Conservation (phyloP, 257 asterid genomes). For the Sherardia arvensis region DNA sequence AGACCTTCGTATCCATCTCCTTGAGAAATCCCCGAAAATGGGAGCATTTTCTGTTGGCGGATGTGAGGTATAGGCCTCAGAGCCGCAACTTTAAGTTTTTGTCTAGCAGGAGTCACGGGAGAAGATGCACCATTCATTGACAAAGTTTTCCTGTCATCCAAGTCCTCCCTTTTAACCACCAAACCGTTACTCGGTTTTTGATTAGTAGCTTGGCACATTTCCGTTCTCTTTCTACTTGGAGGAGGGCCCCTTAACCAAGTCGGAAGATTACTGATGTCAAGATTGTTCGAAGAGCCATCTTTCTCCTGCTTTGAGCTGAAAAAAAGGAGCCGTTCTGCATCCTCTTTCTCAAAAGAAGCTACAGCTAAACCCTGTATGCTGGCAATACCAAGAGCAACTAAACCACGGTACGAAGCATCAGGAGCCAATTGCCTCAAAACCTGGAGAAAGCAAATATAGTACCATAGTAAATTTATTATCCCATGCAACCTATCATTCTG, state of each 20-base stretch:
- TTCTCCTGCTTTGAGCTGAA: conserved; percentile 41
- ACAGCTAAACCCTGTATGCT: conserved; percentile 84
- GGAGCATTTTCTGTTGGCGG: conserved; percentile 94
- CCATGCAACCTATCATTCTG: neutral
- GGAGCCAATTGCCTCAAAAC: conserved; percentile 91
- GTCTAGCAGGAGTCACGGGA: conserved; percentile 33
- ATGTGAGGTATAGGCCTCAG: conserved; percentile 93
- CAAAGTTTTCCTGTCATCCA: conserved; percentile 24
- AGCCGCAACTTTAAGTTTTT: conserved; percentile 59
- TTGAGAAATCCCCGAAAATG: conserved; percentile 54
- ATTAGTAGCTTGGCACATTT: conserved; percentile 27
- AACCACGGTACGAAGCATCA: conserved; percentile 73
- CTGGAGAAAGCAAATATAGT: conserved; percentile 30
- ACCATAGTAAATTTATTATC: neutral
- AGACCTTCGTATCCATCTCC: conserved; percentile 45
- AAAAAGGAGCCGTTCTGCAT: conserved; percentile 65
- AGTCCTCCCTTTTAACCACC: conserved; percentile 30
- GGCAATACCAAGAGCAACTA: conserved; percentile 86
- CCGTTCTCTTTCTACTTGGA: conserved; percentile 62
- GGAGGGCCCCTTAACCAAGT: conserved; percentile 83
- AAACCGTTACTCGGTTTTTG: conserved; percentile 25
- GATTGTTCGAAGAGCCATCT: conserved; percentile 23
- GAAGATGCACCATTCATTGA: conserved; percentile 34
- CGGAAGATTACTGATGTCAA: conserved; percentile 40
- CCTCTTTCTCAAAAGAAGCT: conserved; percentile 83